A percentile compares a stretch with the other conserved stretches of the same genome.
These are phyloP conservation scores for Cryptosporidium tyzzeri DNA, from an alignment of 169 alveolate species.

Conservation along the genomic window DNA sequence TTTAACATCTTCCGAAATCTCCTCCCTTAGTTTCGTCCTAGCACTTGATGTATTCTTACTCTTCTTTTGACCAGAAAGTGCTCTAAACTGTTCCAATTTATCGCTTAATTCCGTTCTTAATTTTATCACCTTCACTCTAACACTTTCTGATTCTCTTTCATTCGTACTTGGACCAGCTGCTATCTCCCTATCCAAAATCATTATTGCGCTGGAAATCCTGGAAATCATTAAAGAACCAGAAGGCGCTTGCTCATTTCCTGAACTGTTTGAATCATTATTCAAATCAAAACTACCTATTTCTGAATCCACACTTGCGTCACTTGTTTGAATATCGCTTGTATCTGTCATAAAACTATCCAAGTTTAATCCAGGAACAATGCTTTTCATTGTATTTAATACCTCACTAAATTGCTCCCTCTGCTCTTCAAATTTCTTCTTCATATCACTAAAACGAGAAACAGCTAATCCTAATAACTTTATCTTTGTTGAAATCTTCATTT, in stretches of 20 bases:
- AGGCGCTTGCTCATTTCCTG: neutral
- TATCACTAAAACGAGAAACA: neutral
- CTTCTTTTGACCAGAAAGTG: neutral
- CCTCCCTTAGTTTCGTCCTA: neutral
- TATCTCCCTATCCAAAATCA: neutral
- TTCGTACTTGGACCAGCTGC: neutral
- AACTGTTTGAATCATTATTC: neutral
- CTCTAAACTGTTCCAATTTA: neutral
- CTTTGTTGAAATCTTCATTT: neutral
- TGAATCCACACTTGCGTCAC: slow-evolving; percentile 8
- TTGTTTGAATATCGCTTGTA: slow-evolving; percentile 34
- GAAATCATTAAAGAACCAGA: neutral
- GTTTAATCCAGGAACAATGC: neutral
- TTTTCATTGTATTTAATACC: neutral
- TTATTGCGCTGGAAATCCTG: neutral
- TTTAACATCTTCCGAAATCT: neutral
- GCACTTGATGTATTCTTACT: neutral
- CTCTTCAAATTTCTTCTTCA: neutral
- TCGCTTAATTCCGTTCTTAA: neutral
- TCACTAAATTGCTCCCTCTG: neutral
- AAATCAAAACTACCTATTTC: neutral
- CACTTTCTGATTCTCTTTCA: neutral
- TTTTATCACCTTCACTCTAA: too few species aligned
- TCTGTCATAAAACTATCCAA: neutral
- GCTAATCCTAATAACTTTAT: neutral